Evolutionary conservation across 305 asterid species (phyloP).

Genomic region (Fraxinus latifolia): DNA sequence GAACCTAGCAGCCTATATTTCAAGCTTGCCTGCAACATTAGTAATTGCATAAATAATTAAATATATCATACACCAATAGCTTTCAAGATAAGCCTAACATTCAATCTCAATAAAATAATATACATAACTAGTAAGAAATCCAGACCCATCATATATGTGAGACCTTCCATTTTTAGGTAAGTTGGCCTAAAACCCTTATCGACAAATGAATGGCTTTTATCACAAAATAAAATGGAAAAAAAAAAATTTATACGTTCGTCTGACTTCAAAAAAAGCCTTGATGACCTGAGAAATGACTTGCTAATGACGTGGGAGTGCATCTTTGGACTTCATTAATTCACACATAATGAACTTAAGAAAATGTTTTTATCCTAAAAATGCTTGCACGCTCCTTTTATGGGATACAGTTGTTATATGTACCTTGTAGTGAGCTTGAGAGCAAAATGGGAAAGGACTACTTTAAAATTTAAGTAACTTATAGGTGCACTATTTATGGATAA

Average conservation of each 20-base stretch:
- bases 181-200: neutral
- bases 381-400: neutral
- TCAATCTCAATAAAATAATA: neutral
- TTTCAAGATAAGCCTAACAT: neutral
- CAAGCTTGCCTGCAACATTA: conserved; percentile 78
- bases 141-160: neutral
- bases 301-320: neutral
- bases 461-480: neutral
- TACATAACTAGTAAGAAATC: neutral
- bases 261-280: neutral
- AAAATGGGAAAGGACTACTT: neutral
- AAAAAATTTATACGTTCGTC: neutral
- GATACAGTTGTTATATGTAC: neutral
- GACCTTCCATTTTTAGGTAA: neutral
- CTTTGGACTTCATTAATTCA: neutral
- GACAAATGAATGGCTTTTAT: neutral
- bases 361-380: neutral
- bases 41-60: conserved; percentile 20
- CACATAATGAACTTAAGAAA: neutral
- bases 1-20: conserved; percentile 90
- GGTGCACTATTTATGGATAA: neutral
- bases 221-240: neutral
- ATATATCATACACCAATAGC: neutral
- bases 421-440: neutral
- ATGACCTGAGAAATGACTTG: neutral